A percentile compares a stretch with the other conserved stretches of the same genome.
These are phyloP conservation scores for Gamsiella multidivaricata DNA, from an alignment of 192 early-diverging fungal genomes.

Conservation along the genomic window DNA sequence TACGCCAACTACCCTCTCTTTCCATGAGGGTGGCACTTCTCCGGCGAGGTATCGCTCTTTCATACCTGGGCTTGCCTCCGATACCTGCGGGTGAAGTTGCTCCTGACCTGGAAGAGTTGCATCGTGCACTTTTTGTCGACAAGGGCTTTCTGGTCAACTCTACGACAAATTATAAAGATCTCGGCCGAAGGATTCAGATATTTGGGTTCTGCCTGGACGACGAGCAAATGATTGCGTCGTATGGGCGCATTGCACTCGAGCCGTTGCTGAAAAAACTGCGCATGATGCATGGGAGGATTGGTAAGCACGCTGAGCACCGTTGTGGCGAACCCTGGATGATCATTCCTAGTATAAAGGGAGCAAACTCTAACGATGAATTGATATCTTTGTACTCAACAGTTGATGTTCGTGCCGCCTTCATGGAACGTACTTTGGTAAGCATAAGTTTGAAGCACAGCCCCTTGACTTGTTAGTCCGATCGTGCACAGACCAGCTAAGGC, in stretches of 20 bases:
- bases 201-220: constrained; percentile 45
- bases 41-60: constrained; percentile 28
- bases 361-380: background rate
- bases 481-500: background rate
- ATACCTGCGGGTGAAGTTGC: constrained; percentile 7
- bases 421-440: constrained; percentile 41
- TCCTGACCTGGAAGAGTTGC: constrained; percentile 25
- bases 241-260: constrained; percentile 20
- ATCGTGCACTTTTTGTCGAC: constrained; percentile 34
- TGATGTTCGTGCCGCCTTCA: constrained; percentile 36
- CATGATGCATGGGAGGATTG: constrained; percentile 32
- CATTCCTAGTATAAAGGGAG: background rate
- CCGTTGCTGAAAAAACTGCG: constrained; percentile 23
- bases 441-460: background rate
- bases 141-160: constrained; percentile 1
- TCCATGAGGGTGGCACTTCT: constrained; percentile 21
- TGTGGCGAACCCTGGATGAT: background rate
- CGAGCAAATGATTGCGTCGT: constrained; percentile 35
- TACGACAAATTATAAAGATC: constrained; percentile 21
- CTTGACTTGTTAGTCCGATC: background rate
- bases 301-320: background rate
- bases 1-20: constrained; percentile 29
- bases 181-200: constrained; percentile 31
- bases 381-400: constrained; percentile 1
- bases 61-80: constrained; percentile 14